Evolutionary conservation across 169 alveolate genomes (phyloP).

Genomic region (Perkinsus olseni): DNA sequence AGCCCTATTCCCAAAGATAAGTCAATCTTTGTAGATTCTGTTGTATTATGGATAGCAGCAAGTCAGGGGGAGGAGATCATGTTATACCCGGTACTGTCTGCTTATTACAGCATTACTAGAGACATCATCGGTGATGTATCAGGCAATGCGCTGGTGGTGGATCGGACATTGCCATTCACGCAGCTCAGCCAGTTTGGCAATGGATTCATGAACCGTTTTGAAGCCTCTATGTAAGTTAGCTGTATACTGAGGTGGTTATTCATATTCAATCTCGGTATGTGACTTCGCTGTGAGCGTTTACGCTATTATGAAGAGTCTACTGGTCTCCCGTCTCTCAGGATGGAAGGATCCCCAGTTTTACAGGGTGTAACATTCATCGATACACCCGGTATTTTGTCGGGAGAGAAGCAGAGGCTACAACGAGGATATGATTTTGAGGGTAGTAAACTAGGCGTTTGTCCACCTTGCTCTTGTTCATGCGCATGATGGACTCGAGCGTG

Average conservation of each 20-base stretch:
- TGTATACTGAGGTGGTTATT: too few relatives aligned
- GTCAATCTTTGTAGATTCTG: not conserved
- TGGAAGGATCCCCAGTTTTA: slow-evolving; percentile 7
- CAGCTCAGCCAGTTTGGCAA: slow-evolving; percentile 60
- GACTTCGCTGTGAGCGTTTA: too few relatives aligned
- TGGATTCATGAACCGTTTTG: slow-evolving; percentile 51
- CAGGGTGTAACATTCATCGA: slow-evolving; percentile 57
- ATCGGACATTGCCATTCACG: slow-evolving; percentile 55
- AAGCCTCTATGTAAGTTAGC: slow-evolving; percentile 36
- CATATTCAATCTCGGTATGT: too few relatives aligned
- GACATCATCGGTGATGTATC: slow-evolving; percentile 24
- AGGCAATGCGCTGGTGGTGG: slow-evolving; percentile 64
- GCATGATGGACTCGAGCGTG: not conserved
- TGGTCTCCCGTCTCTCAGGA: too few relatives aligned
- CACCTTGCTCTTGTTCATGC: too few relatives aligned
- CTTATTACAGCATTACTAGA: not conserved
- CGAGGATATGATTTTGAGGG: slow-evolving; percentile 68
- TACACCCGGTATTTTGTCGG: slow-evolving; percentile 67
- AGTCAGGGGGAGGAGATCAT: not conserved
- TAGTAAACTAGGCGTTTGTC: too few relatives aligned
- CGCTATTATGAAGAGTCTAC: too few relatives aligned
- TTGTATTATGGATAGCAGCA: not conserved
- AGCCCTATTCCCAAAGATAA: not conserved
- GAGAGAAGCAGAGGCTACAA: slow-evolving; percentile 52
- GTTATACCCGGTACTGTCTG: not conserved